phyloP scores from a whole-genome alignment of 208 protist species.

The Trypanosoma grayi region DNA sequence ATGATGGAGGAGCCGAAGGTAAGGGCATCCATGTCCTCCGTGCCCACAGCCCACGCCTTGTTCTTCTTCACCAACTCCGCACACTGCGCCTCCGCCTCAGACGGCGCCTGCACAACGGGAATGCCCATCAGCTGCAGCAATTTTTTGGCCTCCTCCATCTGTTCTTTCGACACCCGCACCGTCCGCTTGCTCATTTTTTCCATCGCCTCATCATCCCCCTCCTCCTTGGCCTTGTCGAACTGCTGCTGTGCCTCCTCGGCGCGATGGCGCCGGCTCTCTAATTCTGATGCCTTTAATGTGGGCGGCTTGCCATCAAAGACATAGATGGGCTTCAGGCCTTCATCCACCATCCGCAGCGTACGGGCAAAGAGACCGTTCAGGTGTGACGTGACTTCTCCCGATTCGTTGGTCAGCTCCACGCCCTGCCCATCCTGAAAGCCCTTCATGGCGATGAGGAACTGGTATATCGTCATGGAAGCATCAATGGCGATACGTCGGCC shows the following conservation, averaged over 20 bases:
- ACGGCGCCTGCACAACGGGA: slow-evolving; percentile 96
- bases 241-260: slow-evolving; percentile 91
- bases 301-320: slow-evolving; percentile 99
- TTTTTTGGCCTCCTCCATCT: slow-evolving; percentile 98
- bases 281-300: slow-evolving; percentile 93
- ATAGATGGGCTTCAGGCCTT: slow-evolving; percentile 98
- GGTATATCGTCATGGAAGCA: slow-evolving; percentile 99
- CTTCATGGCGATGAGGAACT: slow-evolving; percentile 98
- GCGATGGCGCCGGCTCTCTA: slow-evolving; percentile 91
- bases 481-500: slow-evolving; percentile 99
- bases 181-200: slow-evolving; percentile 95
- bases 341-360: slow-evolving; percentile 97
- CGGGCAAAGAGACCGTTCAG: slow-evolving; percentile 97
- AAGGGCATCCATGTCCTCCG: slow-evolving; percentile 99
- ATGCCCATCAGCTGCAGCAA: slow-evolving; percentile 99
- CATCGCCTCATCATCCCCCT: slow-evolving; percentile 88
- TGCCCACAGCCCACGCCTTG: slow-evolving; percentile 96
- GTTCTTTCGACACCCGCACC: slow-evolving; percentile 92
- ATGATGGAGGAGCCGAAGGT: slow-evolving; percentile 97
- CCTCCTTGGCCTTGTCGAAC: slow-evolving; percentile 89
- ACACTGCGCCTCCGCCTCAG: slow-evolving; percentile 99
- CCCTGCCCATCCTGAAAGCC: slow-evolving; percentile 84
- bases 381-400: slow-evolving; percentile 97
- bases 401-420: slow-evolving; percentile 94
- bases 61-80: slow-evolving; percentile 95